Percentiles rank a stretch among this genome's conserved stretches.
phyloP scores from a whole-genome alignment of 257 asterid genomes.

The Forsythia viridissima region DNA sequence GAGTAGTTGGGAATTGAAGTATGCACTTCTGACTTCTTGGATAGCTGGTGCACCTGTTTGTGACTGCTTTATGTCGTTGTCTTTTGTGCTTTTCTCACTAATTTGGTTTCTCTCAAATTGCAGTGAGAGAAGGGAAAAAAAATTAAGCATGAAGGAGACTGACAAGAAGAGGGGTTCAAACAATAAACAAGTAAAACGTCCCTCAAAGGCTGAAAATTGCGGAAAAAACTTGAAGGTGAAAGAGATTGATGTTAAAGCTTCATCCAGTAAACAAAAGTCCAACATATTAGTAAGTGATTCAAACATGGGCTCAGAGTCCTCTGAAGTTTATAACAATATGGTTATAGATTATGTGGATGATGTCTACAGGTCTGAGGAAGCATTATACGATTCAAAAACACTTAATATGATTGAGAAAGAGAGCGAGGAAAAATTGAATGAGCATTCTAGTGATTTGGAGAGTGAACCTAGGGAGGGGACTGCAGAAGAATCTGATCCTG shows the following conservation, averaged over 20 bases:
- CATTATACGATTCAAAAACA: conserved; percentile 28
- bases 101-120: conserved; percentile 17
- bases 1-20: not conserved
- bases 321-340: conserved; percentile 56
- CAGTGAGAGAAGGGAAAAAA: conserved; percentile 34
- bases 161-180: conserved; percentile 60
- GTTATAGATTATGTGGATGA: conserved; percentile 60
- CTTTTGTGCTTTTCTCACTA: conserved; percentile 22
- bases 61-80: not conserved
- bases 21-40: not conserved
- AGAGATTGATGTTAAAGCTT: conserved; percentile 48
- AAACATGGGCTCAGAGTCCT: conserved; percentile 46
- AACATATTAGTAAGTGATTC: conserved; percentile 42
- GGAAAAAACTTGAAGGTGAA: conserved; percentile 50
- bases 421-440: conserved; percentile 35
- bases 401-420: conserved; percentile 44
- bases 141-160: conserved; percentile 66
- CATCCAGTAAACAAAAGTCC: conserved; percentile 34
- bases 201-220: conserved; percentile 56
- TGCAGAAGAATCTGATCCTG: conserved; percentile 75
- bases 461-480: conserved; percentile 38
- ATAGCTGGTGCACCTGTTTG: not conserved
- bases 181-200: conserved; percentile 45
- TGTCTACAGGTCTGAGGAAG: conserved; percentile 43
- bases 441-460: conserved; percentile 56